phyloP scores from a whole-genome alignment of 495 filamentous ascomycete species.

The Aspergillus cavernicola region DNA sequence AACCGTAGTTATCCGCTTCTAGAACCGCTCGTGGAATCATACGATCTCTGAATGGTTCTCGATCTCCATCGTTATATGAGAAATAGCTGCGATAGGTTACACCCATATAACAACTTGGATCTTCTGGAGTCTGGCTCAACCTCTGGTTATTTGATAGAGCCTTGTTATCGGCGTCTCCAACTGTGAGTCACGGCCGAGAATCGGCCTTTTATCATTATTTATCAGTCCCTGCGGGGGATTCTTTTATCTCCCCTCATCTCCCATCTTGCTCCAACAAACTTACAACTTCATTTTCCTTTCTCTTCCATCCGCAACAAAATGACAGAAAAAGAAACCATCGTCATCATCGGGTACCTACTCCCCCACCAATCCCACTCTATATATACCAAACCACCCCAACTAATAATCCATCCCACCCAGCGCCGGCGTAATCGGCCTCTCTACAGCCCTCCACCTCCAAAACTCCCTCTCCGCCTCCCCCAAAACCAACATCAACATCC shows the following conservation, averaged over 20 bases:
- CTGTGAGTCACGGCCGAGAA: neutral
- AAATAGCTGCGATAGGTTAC: neutral
- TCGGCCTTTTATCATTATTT: neutral
- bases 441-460: conserved; percentile 49
- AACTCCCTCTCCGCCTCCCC: conserved; percentile 30
- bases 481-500: no score
- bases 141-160: no score
- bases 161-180: neutral
- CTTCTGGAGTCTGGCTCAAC: no score
- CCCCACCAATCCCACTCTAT: neutral
- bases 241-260: neutral
- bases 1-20: neutral
- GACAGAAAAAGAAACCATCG: conserved; percentile 34
- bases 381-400: no score
- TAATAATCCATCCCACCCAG: neutral
- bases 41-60: neutral
- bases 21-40: neutral
- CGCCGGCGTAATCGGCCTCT: conserved; percentile 57
- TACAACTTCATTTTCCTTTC: neutral
- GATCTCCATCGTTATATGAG: neutral
- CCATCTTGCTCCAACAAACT: neutral
- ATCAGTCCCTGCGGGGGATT: neutral
- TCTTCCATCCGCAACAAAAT: conserved; percentile 9
- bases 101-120: neutral
- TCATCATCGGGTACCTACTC: conserved; percentile 41